Percentiles rank a stretch among this genome's conserved stretches.
Conservation (phyloP, 306 rosid species). For the Abrus precatorius region DNA sequence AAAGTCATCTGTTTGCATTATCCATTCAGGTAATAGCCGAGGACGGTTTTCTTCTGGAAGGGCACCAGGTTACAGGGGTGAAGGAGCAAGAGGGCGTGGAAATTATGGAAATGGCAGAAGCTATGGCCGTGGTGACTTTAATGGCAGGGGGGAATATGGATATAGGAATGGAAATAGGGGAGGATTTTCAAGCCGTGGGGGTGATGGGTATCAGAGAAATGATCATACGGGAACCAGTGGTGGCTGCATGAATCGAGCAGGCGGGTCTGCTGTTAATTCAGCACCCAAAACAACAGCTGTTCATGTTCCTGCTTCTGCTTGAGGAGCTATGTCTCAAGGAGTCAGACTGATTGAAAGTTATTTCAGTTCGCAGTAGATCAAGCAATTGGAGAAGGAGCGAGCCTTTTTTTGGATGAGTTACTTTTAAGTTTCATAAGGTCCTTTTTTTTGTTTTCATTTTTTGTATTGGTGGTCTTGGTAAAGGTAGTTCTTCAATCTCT, state of each 20-base stretch:
- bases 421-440: constrained; percentile 44
- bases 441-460: constrained; percentile 8
- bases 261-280: constrained; percentile 57
- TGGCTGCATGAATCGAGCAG: constrained; percentile 65
- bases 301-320: constrained; percentile 74
- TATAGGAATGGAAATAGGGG: constrained; percentile 66
- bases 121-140: constrained; percentile 73
- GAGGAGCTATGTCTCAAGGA: constrained; percentile 43
- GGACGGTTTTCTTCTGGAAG: constrained; percentile 71
- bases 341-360: constrained; percentile 30
- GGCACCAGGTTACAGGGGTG: constrained; percentile 68
- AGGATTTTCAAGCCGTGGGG: constrained; percentile 66
- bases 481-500: constrained; percentile 42
- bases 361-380: constrained; percentile 46
- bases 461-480: constrained; percentile 51
- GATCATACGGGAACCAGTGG: constrained; percentile 58
- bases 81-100: constrained; percentile 82
- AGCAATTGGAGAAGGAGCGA: constrained; percentile 46
- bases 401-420: constrained; percentile 49
- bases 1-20: constrained; percentile 32
- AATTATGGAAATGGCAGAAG: constrained; percentile 71
- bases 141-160: constrained; percentile 66
- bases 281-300: constrained; percentile 55
- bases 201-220: constrained; percentile 69
- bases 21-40: constrained; percentile 66